Base-by-base conservation (phyloP, 257 asterid genomes). In the Solanum piurae region DNA sequence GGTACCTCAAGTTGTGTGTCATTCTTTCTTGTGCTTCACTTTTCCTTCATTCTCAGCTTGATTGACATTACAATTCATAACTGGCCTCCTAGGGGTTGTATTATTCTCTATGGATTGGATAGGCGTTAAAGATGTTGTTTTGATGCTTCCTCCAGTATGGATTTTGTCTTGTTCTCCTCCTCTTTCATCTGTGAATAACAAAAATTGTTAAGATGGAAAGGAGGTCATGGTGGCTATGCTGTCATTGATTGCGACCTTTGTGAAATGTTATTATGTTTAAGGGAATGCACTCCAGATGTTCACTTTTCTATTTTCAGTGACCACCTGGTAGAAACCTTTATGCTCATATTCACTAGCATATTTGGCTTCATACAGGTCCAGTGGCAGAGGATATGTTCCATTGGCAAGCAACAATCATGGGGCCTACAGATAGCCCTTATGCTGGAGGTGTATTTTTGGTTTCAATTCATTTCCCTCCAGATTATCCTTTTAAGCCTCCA, bases 381-480 rank as follows among this genome's bases (percentile, higher is more conserved):
- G 83, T 74, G 52, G 83, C 83, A 74, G 83, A 74, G 83, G 83
- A 74, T 83, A 91, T 91, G 93, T 91, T 91, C 85, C 93, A 91
- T 88, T 91, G 93, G 93, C 93, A 91, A 83, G 93, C 93, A 52
- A 91, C 93, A 18, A 91, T 91, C 33, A 91, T 91, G 93, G 93
- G 93, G 29, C 93, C 93, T 75, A 79, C 92, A 14, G 93, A 91
- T 82, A 91, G 93, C 88, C 93, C 93, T 40, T 91, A 91, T 58
- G 86, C 93, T 14, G 93, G 91, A 52, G 93, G 93, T 31, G 93
- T 91, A 83, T 91, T 91, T 71, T 89, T 91, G 62, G 93, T 91
- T 87, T 91, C 93, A n/a, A 91, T 91, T 85, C 93, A 91, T 87
- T 91, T 91, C 55, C 93, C 93, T 10, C 93, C 93, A 6, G 93